Base-by-base conservation (phyloP, 768 basidiomycete species). In the Lanmaoa rubissima region DNA sequence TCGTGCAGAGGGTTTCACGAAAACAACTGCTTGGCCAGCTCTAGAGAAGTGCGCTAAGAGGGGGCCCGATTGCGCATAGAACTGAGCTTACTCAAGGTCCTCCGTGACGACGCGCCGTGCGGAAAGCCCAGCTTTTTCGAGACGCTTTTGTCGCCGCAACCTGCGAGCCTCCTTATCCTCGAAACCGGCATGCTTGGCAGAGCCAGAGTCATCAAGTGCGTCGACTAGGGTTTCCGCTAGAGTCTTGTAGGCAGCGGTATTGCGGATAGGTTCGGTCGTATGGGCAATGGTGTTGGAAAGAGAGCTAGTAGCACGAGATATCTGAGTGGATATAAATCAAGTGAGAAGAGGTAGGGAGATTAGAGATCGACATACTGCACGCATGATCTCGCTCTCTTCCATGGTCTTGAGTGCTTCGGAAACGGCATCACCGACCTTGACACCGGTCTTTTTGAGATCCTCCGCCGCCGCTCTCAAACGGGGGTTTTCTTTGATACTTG, bases 401-500 rank as follows among this genome's bases (percentile, higher is more conserved):
- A 96, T 94, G 11, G 86, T 83, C 74, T 85, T 90, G 59, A 99
- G 79, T 12, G 96, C 94, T 69, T 95, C 92, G 1, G 85, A 81
- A 53, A 98, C 94, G 16, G 95, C 97, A 72, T 98, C 97, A 44
- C 90, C 89, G 57, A 97, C 88, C 70, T 92, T 92, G 53, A 94
- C 82, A 59, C 97, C 97, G 14, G 88, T 80, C 69, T 90, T 91
- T 73, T 82, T 87, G 55, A 99, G 82, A 66, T 97, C 94, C 67
- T 95, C 93, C 1, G 94, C 95, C 0, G 96, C 96, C 5, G 92
- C 92, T 51, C 92, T 84, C 53, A 99, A 76, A 53, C 85, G 79
- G 12, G 96, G 96, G 67, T 99, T 99, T 72, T 97, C 92, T 77
- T 96, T 92, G 54, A 99, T 96, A 63, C 93, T 93, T 5, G 93